phyloP scores from a whole-genome alignment of 257 asterid genomes.

The Ligustrum vulgare region DNA sequence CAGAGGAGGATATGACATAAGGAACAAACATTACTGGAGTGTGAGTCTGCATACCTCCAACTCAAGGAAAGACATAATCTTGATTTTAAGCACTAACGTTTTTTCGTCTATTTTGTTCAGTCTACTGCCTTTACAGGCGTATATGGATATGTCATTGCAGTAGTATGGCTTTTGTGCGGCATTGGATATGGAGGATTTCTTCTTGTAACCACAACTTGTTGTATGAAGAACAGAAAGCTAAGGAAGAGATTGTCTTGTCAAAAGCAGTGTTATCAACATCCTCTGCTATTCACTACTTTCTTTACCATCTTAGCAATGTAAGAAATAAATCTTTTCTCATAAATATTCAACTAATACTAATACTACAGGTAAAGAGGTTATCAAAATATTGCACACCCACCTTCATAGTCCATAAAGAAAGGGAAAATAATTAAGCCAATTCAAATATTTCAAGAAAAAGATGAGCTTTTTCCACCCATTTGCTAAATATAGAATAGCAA shows the following conservation, averaged over 20 bases:
- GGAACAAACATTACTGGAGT: conserved; percentile 76
- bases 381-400: not conserved
- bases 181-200: conserved; percentile 54
- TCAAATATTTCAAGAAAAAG: not conserved
- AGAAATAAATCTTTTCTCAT: conserved; percentile 7
- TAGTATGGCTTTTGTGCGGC: conserved; percentile 64
- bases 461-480: not conserved
- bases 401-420: not conserved
- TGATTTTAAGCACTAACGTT: not conserved
- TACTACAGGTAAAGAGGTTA: not conserved
- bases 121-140: conserved; percentile 74
- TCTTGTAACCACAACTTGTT: conserved; percentile 25
- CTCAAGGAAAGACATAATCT: too few relatives aligned
- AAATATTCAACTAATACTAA: too few relatives aligned
- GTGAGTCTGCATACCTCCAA: conserved; percentile 52
- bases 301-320: conserved; percentile 70
- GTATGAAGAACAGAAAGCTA: conserved; percentile 33
- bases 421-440: not conserved
- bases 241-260: conserved; percentile 44
- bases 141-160: conserved; percentile 62
- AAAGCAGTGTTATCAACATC: conserved; percentile 37
- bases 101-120: conserved; percentile 37
- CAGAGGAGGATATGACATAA: conserved; percentile 80
- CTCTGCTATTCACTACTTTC: conserved; percentile 47
- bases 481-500: too few relatives aligned